A percentile compares a stretch with the other conserved stretches of the same genome.
phyloP scores from a whole-genome alignment of 129 eudicot genomes.

The carrot (Daucus carota) region DH1_v3.0 NC_030386.2:7427501-7428000 shows the following conservation, averaged over 20 bases:
- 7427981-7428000: neutral
- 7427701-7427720: neutral
- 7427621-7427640: conserved; percentile 57
- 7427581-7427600: neutral
- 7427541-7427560: neutral
- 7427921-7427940: neutral
- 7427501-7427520: neutral
- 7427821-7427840: neutral
- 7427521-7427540: neutral
- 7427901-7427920: neutral
- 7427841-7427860: too few species aligned
- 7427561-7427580: too few species aligned
- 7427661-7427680: conserved; percentile 68
- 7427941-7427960: neutral
- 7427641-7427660: conserved; percentile 55
- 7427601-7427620: conserved; percentile 63
- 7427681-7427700: conserved; percentile 37
- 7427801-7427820: neutral
- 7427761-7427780: neutral
- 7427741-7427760: neutral
- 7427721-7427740: neutral
- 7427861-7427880: too few species aligned
- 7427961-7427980: neutral
- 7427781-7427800: neutral
- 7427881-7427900: neutral